Base-by-base conservation (phyloP, 495 filamentous ascomycete genomes). In the Penicillium steckii region DNA sequence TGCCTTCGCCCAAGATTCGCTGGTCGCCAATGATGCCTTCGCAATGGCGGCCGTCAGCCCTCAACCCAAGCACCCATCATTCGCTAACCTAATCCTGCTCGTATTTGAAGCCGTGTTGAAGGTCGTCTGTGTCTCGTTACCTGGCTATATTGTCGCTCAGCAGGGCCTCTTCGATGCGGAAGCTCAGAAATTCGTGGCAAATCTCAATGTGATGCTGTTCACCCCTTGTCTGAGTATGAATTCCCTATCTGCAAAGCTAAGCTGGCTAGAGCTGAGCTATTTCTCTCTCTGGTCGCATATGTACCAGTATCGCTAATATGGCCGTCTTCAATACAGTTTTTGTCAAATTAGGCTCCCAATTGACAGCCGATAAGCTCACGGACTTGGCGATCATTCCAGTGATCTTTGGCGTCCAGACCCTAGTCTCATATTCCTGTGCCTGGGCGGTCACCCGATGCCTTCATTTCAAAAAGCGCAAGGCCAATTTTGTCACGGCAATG, bases 41-140 rank as follows among this genome's bases (percentile, higher is more conserved):
- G n/a, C n/a, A n/a, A 57, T 68, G 25, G 48, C 54, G 55, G 55
- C 37, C 44, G 44, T 41, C 44, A 50, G 18, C 32, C 30, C 65
- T 9, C 77, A 82, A 48, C 64, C 76, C 23, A 78, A 72, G 49
- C 84, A 87, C 56, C 83, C 85, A 1, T 77, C 89, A 19, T 80
- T 97, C 52, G 78, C 80, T 47, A 83, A 91, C 59, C 77, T 98
- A 23, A 73, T 88, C 23, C 79, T 95, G 7, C 83, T 98, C 30
- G 92, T 98, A 51, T 96, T 96, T 63, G 95, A 96, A 69, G 94
- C 94, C 12, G 93, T 98, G 19, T 70, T 97, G 60, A 93, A 98
- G 65, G 94, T 98, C 2, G 85, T 97, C 30, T 97, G 92, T 69
- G 94, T 98, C 61, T 90, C 86, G 67, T 70, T 96, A 51, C 95